These are phyloP conservation scores for Cephalotrichum gorgonifer DNA, from an alignment of 2,329 filamentous ascomycete genomes.

Conservation along the genomic window DNA sequence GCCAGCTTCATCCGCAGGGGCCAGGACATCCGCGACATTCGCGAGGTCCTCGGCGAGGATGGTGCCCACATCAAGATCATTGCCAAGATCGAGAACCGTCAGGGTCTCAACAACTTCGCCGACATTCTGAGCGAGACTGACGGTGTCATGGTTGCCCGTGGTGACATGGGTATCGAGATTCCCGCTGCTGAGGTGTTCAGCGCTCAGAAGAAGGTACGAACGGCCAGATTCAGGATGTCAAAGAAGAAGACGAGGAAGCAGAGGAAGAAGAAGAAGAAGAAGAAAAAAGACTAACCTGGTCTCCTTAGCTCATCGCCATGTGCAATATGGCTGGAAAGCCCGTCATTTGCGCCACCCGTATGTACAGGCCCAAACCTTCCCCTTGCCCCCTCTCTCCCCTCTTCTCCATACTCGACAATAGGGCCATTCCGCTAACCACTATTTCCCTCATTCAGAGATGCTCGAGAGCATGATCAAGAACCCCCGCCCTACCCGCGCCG, in stretches of 20 bases:
- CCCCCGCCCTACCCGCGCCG: conserved; percentile 91
- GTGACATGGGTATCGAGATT: conserved; percentile 88
- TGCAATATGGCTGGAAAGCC: conserved; percentile 99
- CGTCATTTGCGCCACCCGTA: conserved; percentile 97
- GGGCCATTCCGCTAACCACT: conserved; percentile 42
- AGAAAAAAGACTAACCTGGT: not conserved
- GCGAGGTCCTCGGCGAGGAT: conserved; percentile 78
- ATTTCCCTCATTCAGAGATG: conserved; percentile 99
- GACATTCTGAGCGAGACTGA: conserved; percentile 95
- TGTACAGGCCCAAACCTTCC: conserved; percentile 79
- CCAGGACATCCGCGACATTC: conserved; percentile 88
- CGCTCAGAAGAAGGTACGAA: conserved; percentile 6
- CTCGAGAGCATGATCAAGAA: conserved; percentile 99
- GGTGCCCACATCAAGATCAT: conserved; percentile 98
- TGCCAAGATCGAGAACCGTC: conserved; percentile 99
- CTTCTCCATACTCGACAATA: too few species aligned
- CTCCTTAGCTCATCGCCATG: conserved; percentile 86
- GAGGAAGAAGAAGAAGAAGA: too few species aligned
- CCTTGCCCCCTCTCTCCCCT: not conserved
- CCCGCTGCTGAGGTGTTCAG: conserved; percentile 76
- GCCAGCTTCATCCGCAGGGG: conserved; percentile 95
- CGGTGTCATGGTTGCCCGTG: conserved; percentile 99
- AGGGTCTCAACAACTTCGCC: conserved; percentile 98
- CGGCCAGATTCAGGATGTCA: not conserved
- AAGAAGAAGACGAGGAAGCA: too few species aligned